Evolutionary conservation across 2,329 filamentous ascomycete genomes (phyloP), one percentile per base, ranked within the genome.

Genomic region (Aspergillus sp.): DNA sequence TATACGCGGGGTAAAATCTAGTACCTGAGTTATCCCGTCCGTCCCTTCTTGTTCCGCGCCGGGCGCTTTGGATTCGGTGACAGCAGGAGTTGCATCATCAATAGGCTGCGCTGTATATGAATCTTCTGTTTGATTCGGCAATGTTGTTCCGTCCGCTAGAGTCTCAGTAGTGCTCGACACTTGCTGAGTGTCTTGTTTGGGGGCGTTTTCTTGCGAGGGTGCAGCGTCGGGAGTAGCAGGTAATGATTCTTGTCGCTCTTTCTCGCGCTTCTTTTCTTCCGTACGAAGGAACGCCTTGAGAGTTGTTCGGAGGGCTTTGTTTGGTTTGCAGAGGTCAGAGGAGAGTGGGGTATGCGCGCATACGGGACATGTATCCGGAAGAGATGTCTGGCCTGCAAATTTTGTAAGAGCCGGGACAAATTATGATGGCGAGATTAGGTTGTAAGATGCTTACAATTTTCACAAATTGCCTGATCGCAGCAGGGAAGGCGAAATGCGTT

Each of bases 391-490:
- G 73, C 91, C 87, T 93, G 64, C 19, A 48, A 35, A 35, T 11
- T 31, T 37, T 14, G 49, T 60, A 43, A 59, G 52, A 39, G 44
- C 35, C 12, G n/a, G 17, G 19, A 12, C 6, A 19, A 12, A 27
- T 6, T 37, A 44, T 25, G 25, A 3, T n/a, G 51, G 17, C 31
- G 3, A 15, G 6, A 3, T 19, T 14, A 48, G n/a, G 56, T 27
- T 17, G 8, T n/a, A 11, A 43, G 11, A 33, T 8, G 76, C 88
- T 70, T 80, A 97, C 95, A 99, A 64, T 81, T 84, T 70, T 93
- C 90, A 81, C 95, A 98, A 58, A 98, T 96, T 41, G 90, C 88
- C 72, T 96, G 93, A 70, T 97, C 95, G 75, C 95, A 99, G 77
- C 95, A 99, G 1, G 93, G 91, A 27, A 97, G 82, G 62, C 93